Percentiles rank a stretch among this genome's conserved stretches.
These are phyloP conservation scores for Leucocoprinus leucothites DNA, from an alignment of 768 basidiomycete species.

Conservation along the genomic window DNA sequence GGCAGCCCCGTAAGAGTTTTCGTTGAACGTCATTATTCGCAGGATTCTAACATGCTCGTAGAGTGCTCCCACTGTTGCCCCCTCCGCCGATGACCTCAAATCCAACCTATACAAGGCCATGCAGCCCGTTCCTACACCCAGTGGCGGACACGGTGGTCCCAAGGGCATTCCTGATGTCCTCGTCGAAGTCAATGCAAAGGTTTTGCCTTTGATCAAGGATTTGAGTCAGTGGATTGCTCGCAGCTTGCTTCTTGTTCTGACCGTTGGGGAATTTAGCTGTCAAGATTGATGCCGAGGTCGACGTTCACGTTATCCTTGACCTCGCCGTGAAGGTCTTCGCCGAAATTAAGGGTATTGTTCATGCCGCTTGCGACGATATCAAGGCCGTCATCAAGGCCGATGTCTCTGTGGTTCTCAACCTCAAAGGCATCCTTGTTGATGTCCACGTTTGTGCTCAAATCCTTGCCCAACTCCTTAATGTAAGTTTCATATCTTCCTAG, in stretches of 20 bases:
- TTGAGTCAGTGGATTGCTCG: not conserved
- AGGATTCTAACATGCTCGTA: too few species aligned
- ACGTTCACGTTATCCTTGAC: not conserved
- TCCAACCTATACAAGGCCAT: too few species aligned
- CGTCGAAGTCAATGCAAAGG: constrained; percentile 7
- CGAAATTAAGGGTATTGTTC: not conserved
- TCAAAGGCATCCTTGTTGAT: too few species aligned
- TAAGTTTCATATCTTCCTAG: constrained; percentile 7
- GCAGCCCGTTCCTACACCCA: too few species aligned
- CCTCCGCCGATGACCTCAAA: too few species aligned
- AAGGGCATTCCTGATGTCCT: constrained; percentile 1
- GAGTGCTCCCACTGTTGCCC: too few species aligned
- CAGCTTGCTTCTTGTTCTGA: not conserved
- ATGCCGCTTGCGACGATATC: not conserved
- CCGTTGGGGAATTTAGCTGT: not conserved
- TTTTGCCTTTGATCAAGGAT: constrained; percentile 9
- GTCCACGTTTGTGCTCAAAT: constrained; percentile 5
- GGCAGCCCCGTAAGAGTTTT: not conserved
- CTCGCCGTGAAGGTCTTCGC: not conserved
- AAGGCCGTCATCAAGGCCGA: not conserved
- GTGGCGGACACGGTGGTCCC: not conserved
- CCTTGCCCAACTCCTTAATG: constrained; percentile 11
- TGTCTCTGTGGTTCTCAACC: not conserved
- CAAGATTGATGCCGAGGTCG: not conserved
- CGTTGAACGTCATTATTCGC: not conserved